Evolutionary conservation across 2,329 filamentous ascomycete genomes (phyloP), one percentile per base, ranked within the genome.

Genomic region (Ophiostoma quercus): DNA sequence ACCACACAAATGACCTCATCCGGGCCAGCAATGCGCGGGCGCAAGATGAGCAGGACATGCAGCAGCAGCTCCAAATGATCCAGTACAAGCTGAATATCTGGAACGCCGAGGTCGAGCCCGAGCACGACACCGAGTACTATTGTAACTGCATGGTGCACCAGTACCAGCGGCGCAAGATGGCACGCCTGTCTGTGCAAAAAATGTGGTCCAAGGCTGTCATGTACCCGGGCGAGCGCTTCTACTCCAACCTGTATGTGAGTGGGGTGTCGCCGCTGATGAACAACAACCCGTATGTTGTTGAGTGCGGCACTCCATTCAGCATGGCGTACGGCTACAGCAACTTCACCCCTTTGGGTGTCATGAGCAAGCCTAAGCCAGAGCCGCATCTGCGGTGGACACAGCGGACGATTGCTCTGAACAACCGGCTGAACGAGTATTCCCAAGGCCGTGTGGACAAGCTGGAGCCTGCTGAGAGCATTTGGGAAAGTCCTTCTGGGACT

Each of bases 101-200:
- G 75, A 83, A 83, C 72, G 76, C 75, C 67, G 81, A 83, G 67
- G 79, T 83, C 60, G 81, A 83, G 72, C 82, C 82, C 11, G 81
- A 83, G 69, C 81, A 83, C 71, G 80, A 82, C 9, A 74, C 75
- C 12, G 79, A 80, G 5, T 77, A 76, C 70, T 75, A 74, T 37
- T 83, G 82, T 72, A 69, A 69, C 54, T 83, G 82, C 71, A 70
- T 75, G 1, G 79, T 83, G 63, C 80, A 82, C 71, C 71, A 76
- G 32, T 83, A 82, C 71, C 72, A 78, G 67, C 71, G 71, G 19
- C 74, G 72, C 65, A 82, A 82, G 72, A 74, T 74, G 68, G 71
- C 69, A n/a, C 78, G 81, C 7, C 76, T 79, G 32, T 67, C 66
- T 4, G 76, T 82, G 2, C 79, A 81, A 68, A 75, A 80, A 6